A percentile compares a stretch with the other conserved stretches of the same genome.
These are phyloP conservation scores for Rhododendron williamsianum DNA, from an alignment of 148 eudicot species.

Conservation along the genomic window DNA sequence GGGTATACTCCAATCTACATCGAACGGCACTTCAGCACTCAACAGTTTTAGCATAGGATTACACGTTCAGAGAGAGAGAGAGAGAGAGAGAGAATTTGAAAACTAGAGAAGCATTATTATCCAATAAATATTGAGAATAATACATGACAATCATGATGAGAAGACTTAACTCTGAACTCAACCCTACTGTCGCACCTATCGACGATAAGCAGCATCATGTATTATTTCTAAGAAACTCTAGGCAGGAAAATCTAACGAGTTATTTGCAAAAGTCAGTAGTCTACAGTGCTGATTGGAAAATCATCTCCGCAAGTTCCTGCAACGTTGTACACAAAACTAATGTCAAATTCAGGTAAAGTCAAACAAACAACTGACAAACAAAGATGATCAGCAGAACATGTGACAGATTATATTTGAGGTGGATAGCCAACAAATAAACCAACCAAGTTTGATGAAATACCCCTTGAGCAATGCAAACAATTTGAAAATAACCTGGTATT, in stretches of 20 bases:
- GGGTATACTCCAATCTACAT: background rate
- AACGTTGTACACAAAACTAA: constrained; percentile 5
- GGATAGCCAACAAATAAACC: background rate
- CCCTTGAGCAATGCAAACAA: background rate
- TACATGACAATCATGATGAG: background rate
- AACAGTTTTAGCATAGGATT: background rate
- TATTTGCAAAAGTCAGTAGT: background rate
- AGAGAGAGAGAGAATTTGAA: background rate
- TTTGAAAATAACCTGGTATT: background rate
- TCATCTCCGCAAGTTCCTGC: constrained; percentile 98
- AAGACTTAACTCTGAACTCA: background rate
- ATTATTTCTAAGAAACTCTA: constrained; percentile 1
- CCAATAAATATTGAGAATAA: background rate
- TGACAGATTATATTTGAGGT: background rate
- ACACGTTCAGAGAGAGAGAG: background rate
- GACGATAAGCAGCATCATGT: background rate
- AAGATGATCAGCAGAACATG: background rate
- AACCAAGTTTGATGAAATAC: background rate
- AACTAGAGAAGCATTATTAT: background rate
- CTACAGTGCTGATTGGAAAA: constrained; percentile 67
- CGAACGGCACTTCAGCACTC: background rate
- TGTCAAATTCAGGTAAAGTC: background rate
- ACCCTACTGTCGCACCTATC: background rate
- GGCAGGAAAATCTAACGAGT: background rate
- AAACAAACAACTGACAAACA: background rate